Conservation (phyloP, 148 eudicot species). For the Amaranthus palmeri region DNA sequence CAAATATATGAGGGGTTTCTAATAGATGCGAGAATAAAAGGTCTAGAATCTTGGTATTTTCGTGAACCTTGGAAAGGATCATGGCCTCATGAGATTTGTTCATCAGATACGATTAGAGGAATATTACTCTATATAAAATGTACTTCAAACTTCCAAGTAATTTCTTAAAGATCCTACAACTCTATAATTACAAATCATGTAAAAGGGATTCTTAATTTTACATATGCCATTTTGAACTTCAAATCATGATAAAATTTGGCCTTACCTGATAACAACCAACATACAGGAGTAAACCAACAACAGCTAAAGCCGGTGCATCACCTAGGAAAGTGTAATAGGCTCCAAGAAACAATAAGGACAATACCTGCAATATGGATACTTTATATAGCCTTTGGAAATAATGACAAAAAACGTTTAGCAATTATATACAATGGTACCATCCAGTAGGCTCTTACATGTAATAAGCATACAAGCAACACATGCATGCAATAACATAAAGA, state of each 20-base stretch:
- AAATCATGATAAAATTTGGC: constrained; percentile 1
- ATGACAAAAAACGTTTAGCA: no score
- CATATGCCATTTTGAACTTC: background rate
- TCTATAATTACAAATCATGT: no score
- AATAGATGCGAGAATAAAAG: background rate
- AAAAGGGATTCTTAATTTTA: background rate
- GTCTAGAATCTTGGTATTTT: background rate
- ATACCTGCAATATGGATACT: constrained; percentile 41
- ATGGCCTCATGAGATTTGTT: background rate
- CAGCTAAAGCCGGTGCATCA: constrained; percentile 74
- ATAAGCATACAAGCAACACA: background rate
- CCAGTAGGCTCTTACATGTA: background rate
- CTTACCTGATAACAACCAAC: constrained; percentile 96
- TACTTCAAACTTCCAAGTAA: background rate
- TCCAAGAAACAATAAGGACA: constrained; percentile 84
- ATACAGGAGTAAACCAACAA: constrained; percentile 70
- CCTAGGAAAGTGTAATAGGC: constrained; percentile 84
- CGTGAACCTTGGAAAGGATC: background rate
- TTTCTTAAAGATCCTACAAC: background rate
- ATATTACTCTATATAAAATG: background rate
- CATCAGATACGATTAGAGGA: background rate
- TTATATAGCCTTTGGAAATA: background rate
- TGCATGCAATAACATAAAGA: background rate
- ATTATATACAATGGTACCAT: background rate
- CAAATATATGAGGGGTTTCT: background rate